Evolutionary conservation across 169 alveolate species (phyloP), one percentile per base, ranked within the genome.

Genomic region (Theileria sp.): DNA sequence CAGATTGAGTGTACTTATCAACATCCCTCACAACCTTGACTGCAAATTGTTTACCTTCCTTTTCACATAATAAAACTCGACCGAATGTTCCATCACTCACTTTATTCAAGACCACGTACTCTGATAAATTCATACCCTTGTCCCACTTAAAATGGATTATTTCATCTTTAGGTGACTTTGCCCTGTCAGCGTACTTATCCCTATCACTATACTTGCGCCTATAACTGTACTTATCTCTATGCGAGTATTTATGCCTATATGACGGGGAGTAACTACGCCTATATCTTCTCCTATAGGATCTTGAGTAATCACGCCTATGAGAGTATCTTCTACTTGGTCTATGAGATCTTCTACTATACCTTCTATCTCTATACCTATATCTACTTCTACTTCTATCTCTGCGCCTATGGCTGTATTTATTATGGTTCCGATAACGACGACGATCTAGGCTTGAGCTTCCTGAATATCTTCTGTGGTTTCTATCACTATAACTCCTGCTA

Each of bases 31-130:
- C 97, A 26, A 95, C 96, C 85, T 97, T 97, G 68, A 97, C 86
- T 10, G 99, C 99, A 38, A 92, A 94, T 15, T 89, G 89, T 44
- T 88, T 86, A 50, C 86, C 92, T 34, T 79, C 87, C 81, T 94
- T 96, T 51, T 95, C 94, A 66, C 97, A 94, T 65, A 92, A 93
- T 28, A 97, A 89, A 38, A 96, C 99, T 81, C 99, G 86, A n/a
- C 99, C 99, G 85, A 98, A 98, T 10, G 99, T 97, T 23, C 99
- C 99, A 75, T 97, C 99, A 12, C 99, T 98, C 80, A 97, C 89
- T 75, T 93, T 89, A 70, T 92, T 86, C 70, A 87, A 75, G 66
- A 98, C 95, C 75, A 88, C 81, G 90, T 96, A 96, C 51, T 87
- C 92, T 70, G 87, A 90, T 36, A 94, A 74, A 26, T 75, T 9